Conservation (phyloP, 495 filamentous ascomycete genomes). For the Xylaria castorea region DNA sequence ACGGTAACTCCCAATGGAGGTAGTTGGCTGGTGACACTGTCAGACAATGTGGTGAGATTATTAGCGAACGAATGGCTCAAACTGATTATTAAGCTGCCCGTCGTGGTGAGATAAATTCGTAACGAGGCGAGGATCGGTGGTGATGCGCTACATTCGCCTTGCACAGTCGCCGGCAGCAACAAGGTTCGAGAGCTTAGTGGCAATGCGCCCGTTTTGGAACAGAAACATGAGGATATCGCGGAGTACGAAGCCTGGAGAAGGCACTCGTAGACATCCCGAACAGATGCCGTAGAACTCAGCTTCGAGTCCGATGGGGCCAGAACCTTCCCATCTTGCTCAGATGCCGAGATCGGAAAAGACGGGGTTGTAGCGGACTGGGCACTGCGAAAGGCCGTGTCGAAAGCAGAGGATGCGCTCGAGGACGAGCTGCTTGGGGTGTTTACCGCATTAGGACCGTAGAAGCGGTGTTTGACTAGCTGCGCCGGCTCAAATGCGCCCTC, state of each 20-base stretch:
- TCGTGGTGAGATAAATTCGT: slow-evolving; percentile 56
- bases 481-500: slow-evolving; percentile 55
- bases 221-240: slow-evolving; percentile 52
- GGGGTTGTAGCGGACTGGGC: slow-evolving; percentile 42
- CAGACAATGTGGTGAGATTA: slow-evolving; percentile 48
- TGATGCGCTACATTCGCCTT: slow-evolving; percentile 32
- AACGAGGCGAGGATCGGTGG: slow-evolving; percentile 52
- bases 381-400: slow-evolving; percentile 48
- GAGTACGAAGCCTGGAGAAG: slow-evolving; percentile 54
- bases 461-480: slow-evolving; percentile 50
- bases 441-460: slow-evolving; percentile 44
- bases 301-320: slow-evolving; percentile 41
- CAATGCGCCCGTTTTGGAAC: slow-evolving; percentile 48
- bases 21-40: slow-evolving; percentile 43
- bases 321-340: slow-evolving; percentile 35
- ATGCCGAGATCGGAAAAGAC: slow-evolving; percentile 28
- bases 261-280: slow-evolving; percentile 49
- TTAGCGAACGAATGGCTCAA: slow-evolving; percentile 48
- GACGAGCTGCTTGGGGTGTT: slow-evolving; percentile 58
- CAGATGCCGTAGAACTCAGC: slow-evolving; percentile 30
- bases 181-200: slow-evolving; percentile 51
- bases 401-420: slow-evolving; percentile 45
- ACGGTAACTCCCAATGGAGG: slow-evolving; percentile 46
- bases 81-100: slow-evolving; percentile 53
- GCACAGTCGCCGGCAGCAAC: slow-evolving; percentile 42